Base-by-base conservation (phyloP, 192 early-diverging fungal species). In the Diversispora epigaea region DNA sequence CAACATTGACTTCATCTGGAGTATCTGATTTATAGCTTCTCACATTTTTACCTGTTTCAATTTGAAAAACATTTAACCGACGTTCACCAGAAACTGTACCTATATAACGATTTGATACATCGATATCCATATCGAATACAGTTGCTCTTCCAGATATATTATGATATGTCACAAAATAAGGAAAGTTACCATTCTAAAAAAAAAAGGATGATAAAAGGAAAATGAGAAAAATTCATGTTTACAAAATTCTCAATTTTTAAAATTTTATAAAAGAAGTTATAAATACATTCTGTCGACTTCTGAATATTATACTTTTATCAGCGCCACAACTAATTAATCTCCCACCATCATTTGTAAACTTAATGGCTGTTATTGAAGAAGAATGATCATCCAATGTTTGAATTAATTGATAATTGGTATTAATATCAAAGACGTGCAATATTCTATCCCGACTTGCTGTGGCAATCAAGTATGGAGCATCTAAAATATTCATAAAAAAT, bases 351-450 rank as follows among this genome's bases (percentile, higher is more conserved):
- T 84, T 82, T 6, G 86, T 80, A 75, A 95, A 95, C 62, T 83
- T 82, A 49, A 95, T 86, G 22, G 85, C 80, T 6, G 91, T 93
- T 4, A 95, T 89, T 0, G 93, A 92, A 1, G 92, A 92, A 55
- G 93, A 92, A 68, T 95, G 93, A 67, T 94, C 93, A 47, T 93
- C 93, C 44, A 95, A 77, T 40, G 92, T 94, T 62, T 93, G 90
- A 8, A 92, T 79, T 12, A 94, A 74, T 12, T 87, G 81, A 60
- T 89, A 92, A 44, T 85, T 73, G 19, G 75, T 77, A 9, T 62
- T 57, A 17, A 89, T 80, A 79, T 93, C 88, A 82, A 93, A 95
- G 8, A 95, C 78, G 68, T 95, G 92, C 11, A 95, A 69, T 7
- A 92, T 71, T 75, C 93, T 82, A 78, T 95, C 93, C 32, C 93